phyloP scores from a whole-genome alignment of 441 rosid species.

The Gossypium gossypioides region DNA sequence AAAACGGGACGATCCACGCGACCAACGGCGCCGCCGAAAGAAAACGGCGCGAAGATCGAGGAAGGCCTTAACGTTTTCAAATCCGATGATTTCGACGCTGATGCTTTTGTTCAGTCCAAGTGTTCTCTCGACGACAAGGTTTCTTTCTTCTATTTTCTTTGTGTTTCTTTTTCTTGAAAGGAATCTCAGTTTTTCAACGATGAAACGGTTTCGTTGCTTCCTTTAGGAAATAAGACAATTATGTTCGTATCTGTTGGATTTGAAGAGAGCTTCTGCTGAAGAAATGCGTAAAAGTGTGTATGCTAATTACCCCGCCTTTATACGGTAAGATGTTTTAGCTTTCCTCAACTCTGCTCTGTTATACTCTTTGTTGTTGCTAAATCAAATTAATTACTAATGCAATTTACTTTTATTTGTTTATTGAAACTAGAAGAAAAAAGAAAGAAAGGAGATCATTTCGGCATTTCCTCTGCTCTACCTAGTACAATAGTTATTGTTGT shows the following conservation, averaged over 20 bases:
- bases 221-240: conserved; percentile 62
- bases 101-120: conserved; percentile 78
- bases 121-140: conserved; percentile 95
- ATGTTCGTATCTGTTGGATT: conserved; percentile 70
- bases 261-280: conserved; percentile 95
- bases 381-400: not conserved
- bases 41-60: conserved; percentile 62
- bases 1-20: conserved; percentile 36
- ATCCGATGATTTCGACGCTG: conserved; percentile 87
- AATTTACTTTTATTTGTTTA: not conserved
- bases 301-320: conserved; percentile 92
- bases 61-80: conserved; percentile 75
- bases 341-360: not conserved
- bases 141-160: not conserved
- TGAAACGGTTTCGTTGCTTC: not conserved
- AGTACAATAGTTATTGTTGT: not conserved
- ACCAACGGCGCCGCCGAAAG: conserved; percentile 49
- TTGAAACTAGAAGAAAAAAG: not conserved
- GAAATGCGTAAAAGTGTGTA: conserved; percentile 97
- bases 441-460: not conserved
- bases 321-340: conserved; percentile 40
- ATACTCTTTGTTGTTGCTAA: not conserved
- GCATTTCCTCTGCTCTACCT: not conserved
- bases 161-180: not conserved
- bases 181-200: not conserved